phyloP scores from a whole-genome alignment of 2,329 filamentous ascomycete species.

The Epichloe bromicola region DNA sequence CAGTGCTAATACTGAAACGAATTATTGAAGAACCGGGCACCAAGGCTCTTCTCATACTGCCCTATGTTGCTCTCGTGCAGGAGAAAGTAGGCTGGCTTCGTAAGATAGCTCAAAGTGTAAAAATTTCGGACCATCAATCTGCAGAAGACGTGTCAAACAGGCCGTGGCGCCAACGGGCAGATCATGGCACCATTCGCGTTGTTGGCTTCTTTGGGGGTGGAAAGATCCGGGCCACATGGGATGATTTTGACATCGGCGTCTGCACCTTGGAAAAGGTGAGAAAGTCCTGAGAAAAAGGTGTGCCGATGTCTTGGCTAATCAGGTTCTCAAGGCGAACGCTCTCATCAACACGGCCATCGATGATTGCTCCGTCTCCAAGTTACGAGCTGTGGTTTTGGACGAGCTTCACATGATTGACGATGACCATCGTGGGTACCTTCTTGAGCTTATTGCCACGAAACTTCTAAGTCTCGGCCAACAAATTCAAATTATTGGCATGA shows the following conservation, averaged over 20 bases:
- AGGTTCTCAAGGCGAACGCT: constrained; percentile 48
- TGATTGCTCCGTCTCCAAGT: constrained; percentile 49
- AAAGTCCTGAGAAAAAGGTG: not conserved
- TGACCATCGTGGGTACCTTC: constrained; percentile 58
- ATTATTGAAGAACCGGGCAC: constrained; percentile 48
- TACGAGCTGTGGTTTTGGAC: constrained; percentile 58
- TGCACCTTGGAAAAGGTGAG: constrained; percentile 64
- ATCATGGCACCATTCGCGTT: constrained; percentile 48
- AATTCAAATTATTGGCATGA: constrained; percentile 67
- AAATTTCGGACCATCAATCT: constrained; percentile 13
- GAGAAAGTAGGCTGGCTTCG: constrained; percentile 68
- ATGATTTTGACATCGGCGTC: constrained; percentile 63
- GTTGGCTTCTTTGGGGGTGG: constrained; percentile 65
- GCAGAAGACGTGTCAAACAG: constrained; percentile 22
- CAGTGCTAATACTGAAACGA: constrained; percentile 58
- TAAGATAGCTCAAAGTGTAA: constrained; percentile 44
- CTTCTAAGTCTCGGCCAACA: constrained; percentile 52
- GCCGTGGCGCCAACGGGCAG: constrained; percentile 40
- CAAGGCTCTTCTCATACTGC: constrained; percentile 61
- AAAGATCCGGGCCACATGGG: constrained; percentile 53
- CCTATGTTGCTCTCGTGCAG: constrained; percentile 68
- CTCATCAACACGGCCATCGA: constrained; percentile 62
- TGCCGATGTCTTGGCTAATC: not conserved
- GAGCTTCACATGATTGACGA: constrained; percentile 77
- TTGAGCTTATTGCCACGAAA: constrained; percentile 64